Evolutionary conservation across 305 asterid genomes (phyloP), one percentile per base, ranked within the genome.

Genomic region (Rubia occidens): DNA sequence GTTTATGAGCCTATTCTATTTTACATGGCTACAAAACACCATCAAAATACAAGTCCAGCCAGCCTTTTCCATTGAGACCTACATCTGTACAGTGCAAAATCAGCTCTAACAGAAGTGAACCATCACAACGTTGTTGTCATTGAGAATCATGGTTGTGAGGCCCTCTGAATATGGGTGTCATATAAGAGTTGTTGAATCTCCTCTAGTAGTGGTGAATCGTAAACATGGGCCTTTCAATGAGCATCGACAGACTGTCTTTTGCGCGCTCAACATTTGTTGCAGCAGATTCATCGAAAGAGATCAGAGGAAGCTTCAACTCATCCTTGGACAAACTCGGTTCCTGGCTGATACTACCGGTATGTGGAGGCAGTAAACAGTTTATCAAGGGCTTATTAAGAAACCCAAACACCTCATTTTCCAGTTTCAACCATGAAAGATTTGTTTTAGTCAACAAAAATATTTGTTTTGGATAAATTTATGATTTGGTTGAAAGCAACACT

Each of bases 121-220:
- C 14, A 56, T 15, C 61, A 3, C 35, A 13, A 55, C 17, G 20
- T 10, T 20, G 0, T 40, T 21, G 75, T 47, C 73, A 56, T 3
- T 79, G 17, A 5, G 67, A 42, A 15, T 75, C 75, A 14, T 69
- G 66, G 72, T 71, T 77, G 26, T 24, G 77, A 0, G 97, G 79
- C 11, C 97, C 95, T 11, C 96, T 95, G 68, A 94, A 94, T 47
- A 83, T 58, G 0, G 99, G 97, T 72, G 95, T 86, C 99, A 94
- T 94, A 78, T 89, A 87, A 8, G 86, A 80, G 69, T 90, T 82
- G 60, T 94, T 97, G 26, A 94, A 91, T 79, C 86, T 88, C 75
- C 93, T 78, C 97, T 96, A 94, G 64, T 89, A 86, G 69, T 88
- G 83, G 73, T 89, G 97, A 3, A 91, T 84, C 0, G 97, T 91